A percentile compares a stretch with the other conserved stretches of the same genome.
Conservation (phyloP, 768 basidiomycete genomes). For the Steccherinum ochraceum region DNA sequence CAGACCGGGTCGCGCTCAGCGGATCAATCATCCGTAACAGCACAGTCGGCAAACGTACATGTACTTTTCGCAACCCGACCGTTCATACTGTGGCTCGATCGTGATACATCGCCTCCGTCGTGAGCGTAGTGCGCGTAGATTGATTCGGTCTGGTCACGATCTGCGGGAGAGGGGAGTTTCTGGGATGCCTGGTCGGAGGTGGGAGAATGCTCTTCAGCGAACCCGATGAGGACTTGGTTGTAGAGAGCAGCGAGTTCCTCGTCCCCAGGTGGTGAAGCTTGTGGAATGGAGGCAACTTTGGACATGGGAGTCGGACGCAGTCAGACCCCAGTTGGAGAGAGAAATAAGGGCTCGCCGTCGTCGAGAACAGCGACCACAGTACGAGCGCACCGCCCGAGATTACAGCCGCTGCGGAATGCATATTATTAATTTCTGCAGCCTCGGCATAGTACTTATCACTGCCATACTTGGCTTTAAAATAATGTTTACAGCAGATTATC, state of each 20-base stretch:
- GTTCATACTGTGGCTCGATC: constrained; percentile 11
- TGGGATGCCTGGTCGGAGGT: constrained; percentile 14
- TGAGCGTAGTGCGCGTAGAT: constrained; percentile 17
- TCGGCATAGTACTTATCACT: too few species aligned
- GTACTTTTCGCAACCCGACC: constrained; percentile 3
- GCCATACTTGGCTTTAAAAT: too few species aligned
- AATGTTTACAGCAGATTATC: too few species aligned
- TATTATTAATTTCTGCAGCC: neutral
- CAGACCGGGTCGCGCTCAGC: neutral
- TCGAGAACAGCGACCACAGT: neutral
- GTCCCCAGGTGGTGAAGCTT: constrained; percentile 45
- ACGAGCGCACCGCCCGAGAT: neutral
- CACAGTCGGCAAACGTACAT: constrained; percentile 8
- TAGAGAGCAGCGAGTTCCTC: constrained; percentile 71
- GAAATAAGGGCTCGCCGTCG: neutral
- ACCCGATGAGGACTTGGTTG: constrained; percentile 68
- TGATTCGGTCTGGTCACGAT: constrained; percentile 17
- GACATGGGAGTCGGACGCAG: constrained; percentile 27
- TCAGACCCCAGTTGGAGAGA: neutral
- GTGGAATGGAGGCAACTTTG: constrained; percentile 26
- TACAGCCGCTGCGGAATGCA: neutral
- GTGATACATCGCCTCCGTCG: constrained; percentile 17
- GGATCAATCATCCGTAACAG: neutral
- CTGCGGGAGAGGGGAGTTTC: constrained; percentile 13
- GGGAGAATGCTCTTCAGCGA: constrained; percentile 41